Base-by-base conservation (phyloP, 2,329 filamentous ascomycete species). In the Botrytis elliptica region DNA sequence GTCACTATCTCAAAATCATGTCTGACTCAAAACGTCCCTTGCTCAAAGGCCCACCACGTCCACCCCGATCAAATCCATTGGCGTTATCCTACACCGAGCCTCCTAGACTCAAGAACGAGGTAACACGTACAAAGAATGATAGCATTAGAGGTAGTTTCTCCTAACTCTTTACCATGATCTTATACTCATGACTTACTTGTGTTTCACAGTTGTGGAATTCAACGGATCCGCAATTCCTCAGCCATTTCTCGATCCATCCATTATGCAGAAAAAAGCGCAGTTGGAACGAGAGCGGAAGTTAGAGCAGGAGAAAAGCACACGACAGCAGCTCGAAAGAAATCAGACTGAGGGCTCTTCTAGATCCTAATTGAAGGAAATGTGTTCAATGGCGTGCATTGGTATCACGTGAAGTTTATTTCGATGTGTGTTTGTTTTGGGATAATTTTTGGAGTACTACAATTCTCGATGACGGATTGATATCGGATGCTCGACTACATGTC, bases 191-290 rank as follows among this genome's bases (percentile, higher is more conserved):
- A 33, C 57, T 62, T 16, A 52, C 14, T 70, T 9, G 29, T 20
- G 22, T 55, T 10, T 73, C 14, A 66, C 60, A 80, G 77, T 75
- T 6, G 63, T 76, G 12, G 77, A 79, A 40, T 78, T 78, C 55
- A 76, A 71, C 18, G 78, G 77, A 46, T 74, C 72, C 65, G 72
- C 74, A 46, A 64, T 74, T 14, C 77, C 79, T 12, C 76, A 78
- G 70, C 79, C 79, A 18, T 80, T 80, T 59, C 73, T 81, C 40
- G 78, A 81, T 55, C 77, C 77, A 8, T 73, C 75, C 0, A 75
- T 79, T 29, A 71, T 80, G 10, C 69, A 77, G 64, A 70, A 73
- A 20, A 73, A 75, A 8, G 70, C 76, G 18, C 73, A 75, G 70
- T 73, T 66, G 36, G 75, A 77, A 33, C 74, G 74, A 29, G 57